phyloP scores from a whole-genome alignment of 148 eudicot species.

The Polygonum maritimum region DNA sequence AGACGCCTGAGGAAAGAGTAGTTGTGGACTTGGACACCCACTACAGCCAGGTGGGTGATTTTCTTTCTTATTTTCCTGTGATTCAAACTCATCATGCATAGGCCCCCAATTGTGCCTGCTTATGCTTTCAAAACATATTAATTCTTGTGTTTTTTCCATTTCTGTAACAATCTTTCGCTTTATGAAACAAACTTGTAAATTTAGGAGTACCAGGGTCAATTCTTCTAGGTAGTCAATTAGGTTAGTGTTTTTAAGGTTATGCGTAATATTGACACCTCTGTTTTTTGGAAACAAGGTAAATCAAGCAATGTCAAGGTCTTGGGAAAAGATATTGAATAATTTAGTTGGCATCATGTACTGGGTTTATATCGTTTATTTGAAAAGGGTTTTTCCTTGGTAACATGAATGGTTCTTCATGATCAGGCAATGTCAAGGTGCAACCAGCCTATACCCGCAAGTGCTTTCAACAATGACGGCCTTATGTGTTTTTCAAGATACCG shows the following conservation, averaged over 20 bases:
- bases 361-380: too few relatives aligned
- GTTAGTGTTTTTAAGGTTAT: background rate
- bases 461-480: conserved; percentile 86
- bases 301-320: background rate
- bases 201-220: background rate
- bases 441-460: conserved; percentile 75
- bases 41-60: conserved; percentile 56
- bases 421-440: conserved; percentile 89
- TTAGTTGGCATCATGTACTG: too few relatives aligned
- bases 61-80: conserved; percentile 1
- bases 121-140: background rate
- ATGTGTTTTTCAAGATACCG: conserved; percentile 17
- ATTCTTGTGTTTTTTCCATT: background rate
- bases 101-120: background rate
- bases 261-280: background rate
- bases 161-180: background rate
- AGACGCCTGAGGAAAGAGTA: conserved; percentile 91
- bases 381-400: background rate
- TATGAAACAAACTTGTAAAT: background rate
- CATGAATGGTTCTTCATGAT: conserved; percentile 3
- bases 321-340: too few relatives aligned
- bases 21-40: conserved; percentile 98
- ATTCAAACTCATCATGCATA: background rate
- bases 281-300: background rate
- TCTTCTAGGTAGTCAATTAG: background rate